Evolutionary conservation across 169 alveolate genomes (phyloP), one percentile per base, ranked within the genome.

Genomic region (Eimeria necatrix): DNA sequence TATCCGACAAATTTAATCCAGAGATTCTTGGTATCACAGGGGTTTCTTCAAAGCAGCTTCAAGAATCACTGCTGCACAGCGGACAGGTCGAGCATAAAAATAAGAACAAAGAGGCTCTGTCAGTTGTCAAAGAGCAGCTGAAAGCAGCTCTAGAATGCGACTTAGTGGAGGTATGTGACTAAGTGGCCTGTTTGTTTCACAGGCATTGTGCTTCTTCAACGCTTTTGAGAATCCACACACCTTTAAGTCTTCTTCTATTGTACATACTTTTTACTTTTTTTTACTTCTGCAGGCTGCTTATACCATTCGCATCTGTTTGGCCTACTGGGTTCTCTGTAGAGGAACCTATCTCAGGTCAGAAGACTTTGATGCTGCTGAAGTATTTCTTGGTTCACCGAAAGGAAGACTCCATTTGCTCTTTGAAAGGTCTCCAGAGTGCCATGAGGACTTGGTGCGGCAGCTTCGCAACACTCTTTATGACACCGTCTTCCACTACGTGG

Each of bases 261-360:
- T 53, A 76, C 46, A 76, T 18, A 48, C 46, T 14, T 76, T 16
- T 22, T 48, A 32, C 16, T 48, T 14, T 76, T 53, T 76, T 56
- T 46, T 52, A 46, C 26, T 56, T 4, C 91, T 56, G 74, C 91
- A 83, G 91, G 91, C 91, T 4, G 32, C 60, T 0, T 14, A 53
- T n/a, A 46, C 68, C 26, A 2, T 83, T 46, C 91, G 91, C 56
- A 52, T 83, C 10, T 83, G 91, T 56, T 83, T 83, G 91, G 91
- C 76, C 22, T 83, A 83, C 49, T 83, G 91, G 91, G 74, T 83
- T 61, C 74, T 83, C 20, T 52, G 56, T 83, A 52, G 41, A 18
- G 91, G 76, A 71, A 18, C 74, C 91, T n/a, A 56, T 52, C 53
- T 83, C n/a, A 52, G 53, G 48, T 52, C 70, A 5, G 91, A 83